phyloP scores from a whole-genome alignment of 1,284 basidiomycete species.

The Irpex sp. region DNA sequence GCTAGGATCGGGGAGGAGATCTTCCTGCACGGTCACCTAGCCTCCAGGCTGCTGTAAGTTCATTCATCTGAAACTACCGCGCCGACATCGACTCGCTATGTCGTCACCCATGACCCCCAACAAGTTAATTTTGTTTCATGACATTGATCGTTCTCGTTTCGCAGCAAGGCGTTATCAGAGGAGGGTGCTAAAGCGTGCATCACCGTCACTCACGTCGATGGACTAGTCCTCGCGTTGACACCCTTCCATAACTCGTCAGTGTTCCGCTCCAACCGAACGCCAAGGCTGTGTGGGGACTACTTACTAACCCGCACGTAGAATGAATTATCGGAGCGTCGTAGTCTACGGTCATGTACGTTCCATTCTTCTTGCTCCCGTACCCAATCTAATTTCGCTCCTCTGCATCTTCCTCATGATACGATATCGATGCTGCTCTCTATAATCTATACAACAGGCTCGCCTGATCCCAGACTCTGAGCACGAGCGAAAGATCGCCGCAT shows the following conservation, averaged over 20 bases:
- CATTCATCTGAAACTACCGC: background rate
- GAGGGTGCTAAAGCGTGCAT: background rate
- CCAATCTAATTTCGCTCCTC: background rate
- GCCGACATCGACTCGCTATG: background rate
- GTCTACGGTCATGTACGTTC: background rate
- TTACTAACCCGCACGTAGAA: background rate
- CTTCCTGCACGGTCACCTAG: background rate
- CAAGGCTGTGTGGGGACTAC: background rate
- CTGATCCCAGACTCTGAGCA: constrained; percentile 1
- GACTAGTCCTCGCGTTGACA: background rate
- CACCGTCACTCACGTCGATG: constrained; percentile 1
- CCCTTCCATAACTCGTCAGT: constrained; percentile 1
- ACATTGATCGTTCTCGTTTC: background rate
- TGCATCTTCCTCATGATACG: too few species aligned
- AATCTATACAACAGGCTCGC: background rate
- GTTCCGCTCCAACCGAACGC: background rate
- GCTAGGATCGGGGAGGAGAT: background rate
- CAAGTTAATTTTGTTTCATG: background rate
- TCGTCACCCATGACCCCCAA: too few species aligned
- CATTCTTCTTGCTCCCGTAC: background rate
- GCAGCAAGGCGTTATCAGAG: background rate
- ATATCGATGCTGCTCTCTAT: too few species aligned
- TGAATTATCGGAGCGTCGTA: background rate
- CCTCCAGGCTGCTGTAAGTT: background rate
- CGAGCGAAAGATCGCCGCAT: background rate